Conservation (phyloP, 805 yeast species). For the Torulaspora gathmanii region DNA sequence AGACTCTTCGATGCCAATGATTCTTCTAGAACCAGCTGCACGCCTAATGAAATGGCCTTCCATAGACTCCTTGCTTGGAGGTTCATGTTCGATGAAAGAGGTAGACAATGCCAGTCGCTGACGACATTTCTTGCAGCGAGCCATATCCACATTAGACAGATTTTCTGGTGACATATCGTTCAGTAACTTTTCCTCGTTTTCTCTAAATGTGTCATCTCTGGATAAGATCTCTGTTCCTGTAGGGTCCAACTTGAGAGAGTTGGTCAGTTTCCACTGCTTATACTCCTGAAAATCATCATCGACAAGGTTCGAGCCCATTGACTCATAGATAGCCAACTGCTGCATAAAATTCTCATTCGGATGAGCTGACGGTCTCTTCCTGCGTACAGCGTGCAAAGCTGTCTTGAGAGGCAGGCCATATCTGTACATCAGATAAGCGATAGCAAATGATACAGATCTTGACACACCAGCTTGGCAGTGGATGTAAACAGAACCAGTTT, state of each 20-base stretch:
- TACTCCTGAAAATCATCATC: slow-evolving; percentile 35
- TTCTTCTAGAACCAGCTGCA: slow-evolving; percentile 57
- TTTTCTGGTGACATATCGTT: slow-evolving; percentile 29
- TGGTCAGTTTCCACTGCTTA: slow-evolving; percentile 42
- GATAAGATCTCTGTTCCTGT: slow-evolving; percentile 35
- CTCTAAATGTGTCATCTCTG: slow-evolving; percentile 33
- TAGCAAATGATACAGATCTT: slow-evolving; percentile 77
- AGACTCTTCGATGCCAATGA: slow-evolving; percentile 54
- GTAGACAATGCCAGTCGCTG: slow-evolving; percentile 58
- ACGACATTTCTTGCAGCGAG: slow-evolving; percentile 83
- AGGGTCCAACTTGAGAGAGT: slow-evolving; percentile 40
- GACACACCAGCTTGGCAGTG: slow-evolving; percentile 93
- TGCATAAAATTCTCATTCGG: slow-evolving; percentile 73
- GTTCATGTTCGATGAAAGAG: slow-evolving; percentile 59
- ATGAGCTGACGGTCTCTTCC: slow-evolving; percentile 53
- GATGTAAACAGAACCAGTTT: slow-evolving; percentile 48
- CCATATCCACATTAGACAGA: slow-evolving; percentile 31
- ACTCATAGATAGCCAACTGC: slow-evolving; percentile 64
- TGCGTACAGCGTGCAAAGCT: slow-evolving; percentile 70
- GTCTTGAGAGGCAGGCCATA: slow-evolving; percentile 53
- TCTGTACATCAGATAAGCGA: slow-evolving; percentile 85
- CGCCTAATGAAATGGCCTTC: slow-evolving; percentile 63
- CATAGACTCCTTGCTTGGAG: slow-evolving; percentile 59
- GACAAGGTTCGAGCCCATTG: slow-evolving; percentile 36
- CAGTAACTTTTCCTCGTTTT: slow-evolving; percentile 28